Percentiles rank a stretch among this genome's conserved stretches.
These are phyloP conservation scores for Chrysanthemum makinoi DNA, from an alignment of 129 eudicot species.

Conservation along the genomic window DNA sequence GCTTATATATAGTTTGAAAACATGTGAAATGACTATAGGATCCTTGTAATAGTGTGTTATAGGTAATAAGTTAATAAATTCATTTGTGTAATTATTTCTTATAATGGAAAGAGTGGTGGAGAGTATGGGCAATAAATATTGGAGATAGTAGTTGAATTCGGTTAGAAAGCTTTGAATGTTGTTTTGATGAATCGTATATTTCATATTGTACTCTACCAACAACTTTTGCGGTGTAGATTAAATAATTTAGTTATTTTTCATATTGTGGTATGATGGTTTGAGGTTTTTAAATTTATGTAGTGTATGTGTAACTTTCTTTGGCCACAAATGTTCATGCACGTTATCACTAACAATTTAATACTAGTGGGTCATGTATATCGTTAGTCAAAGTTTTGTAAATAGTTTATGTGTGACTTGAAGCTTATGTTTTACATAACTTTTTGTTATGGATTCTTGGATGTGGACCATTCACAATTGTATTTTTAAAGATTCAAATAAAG, in stretches of 20 bases:
- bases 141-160: conserved; percentile 23
- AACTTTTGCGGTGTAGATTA: conserved; percentile 34
- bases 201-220: conserved; percentile 12
- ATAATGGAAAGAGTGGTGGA: conserved; percentile 21
- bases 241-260: conserved; percentile 1
- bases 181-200: conserved; percentile 17
- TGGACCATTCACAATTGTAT: no score
- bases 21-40: background rate
- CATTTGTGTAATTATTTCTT: background rate
- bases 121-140: conserved; percentile 29
- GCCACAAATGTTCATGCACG: no score
- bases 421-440: no score
- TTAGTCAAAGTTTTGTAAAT: no score
- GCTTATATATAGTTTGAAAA: conserved; percentile 22
- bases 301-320: background rate
- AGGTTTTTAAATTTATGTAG: background rate
- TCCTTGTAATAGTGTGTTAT: background rate
- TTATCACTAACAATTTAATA: no score
- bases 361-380: no score
- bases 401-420: no score
- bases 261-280: background rate
- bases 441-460: no score
- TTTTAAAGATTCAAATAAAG: no score
- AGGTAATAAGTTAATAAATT: conserved; percentile 8
- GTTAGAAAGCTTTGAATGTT: conserved; percentile 32